A percentile compares a stretch with the other conserved stretches of the same genome.
phyloP scores from a whole-genome alignment of 352 stramenopile genomes.

The Globisporangium mamillatum region DNA sequence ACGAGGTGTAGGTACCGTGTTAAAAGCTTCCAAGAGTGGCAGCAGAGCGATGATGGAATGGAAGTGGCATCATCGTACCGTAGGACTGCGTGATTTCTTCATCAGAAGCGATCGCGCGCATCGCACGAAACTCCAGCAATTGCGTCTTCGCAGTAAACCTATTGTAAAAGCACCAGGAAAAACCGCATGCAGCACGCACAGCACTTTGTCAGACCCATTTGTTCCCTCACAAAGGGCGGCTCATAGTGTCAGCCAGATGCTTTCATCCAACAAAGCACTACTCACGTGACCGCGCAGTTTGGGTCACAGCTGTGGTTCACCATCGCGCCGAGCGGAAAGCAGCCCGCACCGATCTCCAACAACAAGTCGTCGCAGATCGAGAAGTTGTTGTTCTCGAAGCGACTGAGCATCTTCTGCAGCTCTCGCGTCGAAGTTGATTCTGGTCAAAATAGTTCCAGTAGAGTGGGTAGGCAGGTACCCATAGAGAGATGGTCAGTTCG shows the following conservation, averaged over 20 bases:
- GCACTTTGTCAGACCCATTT: not conserved
- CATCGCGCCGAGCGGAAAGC: slow-evolving; percentile 67
- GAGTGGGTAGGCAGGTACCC: not conserved
- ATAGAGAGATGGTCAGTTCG: not conserved
- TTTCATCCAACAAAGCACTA: not conserved
- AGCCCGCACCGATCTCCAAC: slow-evolving; percentile 52
- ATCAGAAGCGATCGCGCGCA: slow-evolving; percentile 38
- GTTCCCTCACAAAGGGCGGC: too few species aligned
- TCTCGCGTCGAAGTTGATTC: slow-evolving; percentile 26
- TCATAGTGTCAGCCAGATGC: too few species aligned
- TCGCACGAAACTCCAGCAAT: slow-evolving; percentile 49
- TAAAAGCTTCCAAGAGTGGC: not conserved
- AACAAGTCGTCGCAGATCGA: slow-evolving; percentile 67
- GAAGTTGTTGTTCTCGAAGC: slow-evolving; percentile 80
- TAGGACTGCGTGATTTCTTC: slow-evolving; percentile 71
- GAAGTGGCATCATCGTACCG: slow-evolving; percentile 26
- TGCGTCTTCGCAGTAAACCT: slow-evolving; percentile 48
- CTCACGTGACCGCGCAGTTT: slow-evolving; percentile 68
- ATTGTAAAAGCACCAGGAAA: not conserved
- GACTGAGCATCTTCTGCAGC: slow-evolving; percentile 63
- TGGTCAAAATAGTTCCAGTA: not conserved
- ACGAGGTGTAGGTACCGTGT: not conserved
- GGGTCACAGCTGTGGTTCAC: slow-evolving; percentile 74
- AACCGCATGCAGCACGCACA: not conserved
- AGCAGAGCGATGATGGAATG: slow-evolving; percentile 1